Evolutionary conservation across 495 filamentous ascomycete genomes (phyloP), one percentile per base, ranked within the genome.

Genomic region (Xylaria grammica): DNA sequence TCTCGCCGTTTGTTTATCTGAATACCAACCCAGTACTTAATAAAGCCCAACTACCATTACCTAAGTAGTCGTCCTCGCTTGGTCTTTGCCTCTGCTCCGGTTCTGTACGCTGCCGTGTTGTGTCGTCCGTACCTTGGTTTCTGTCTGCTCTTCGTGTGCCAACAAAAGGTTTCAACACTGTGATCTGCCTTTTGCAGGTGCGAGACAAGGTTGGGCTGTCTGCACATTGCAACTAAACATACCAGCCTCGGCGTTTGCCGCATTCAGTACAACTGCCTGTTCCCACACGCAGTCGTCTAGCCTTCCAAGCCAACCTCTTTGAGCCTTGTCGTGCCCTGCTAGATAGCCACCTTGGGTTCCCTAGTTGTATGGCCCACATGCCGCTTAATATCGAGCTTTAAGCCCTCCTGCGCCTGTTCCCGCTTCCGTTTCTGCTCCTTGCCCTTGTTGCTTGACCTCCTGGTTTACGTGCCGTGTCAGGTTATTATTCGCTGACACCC

Each of bases 401-500:
- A 63, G 50, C 60, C 60, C 51, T 55, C 38, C 49, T 36, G 40
- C 50, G 50, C 60, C 40, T 55, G 60, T 49, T 63, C 60, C 50
- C 60, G 38, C 15, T 44, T 40, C 55, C 26, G 20, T 54, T 53
- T 50, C 48, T 51, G 17, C 27, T 55, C 52, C 52, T 55, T 22
- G 44, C 17, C 29, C 15, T 4, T 42, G 24, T 30, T 63, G 38
- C 40, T 63, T 17, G 38, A 32, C 17, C 44, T 58, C 52, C 17
- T 59, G 46, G 26, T 57, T 38, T 64, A 49, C 50, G 49, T 65
- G 66, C 65, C 56, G 55, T 63, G 53, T 51, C 59, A 40, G 62
- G 26, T 51, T 22, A 32, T 60, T 67, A 50, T 29, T 68, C 24
- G 42, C 63, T 69, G 66, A 69, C 60, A 50, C 51, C 57, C 42